These are phyloP conservation scores for Yamadazyma epiphylla DNA, from an alignment of 1,139 yeast species.

Conservation along the genomic window DNA sequence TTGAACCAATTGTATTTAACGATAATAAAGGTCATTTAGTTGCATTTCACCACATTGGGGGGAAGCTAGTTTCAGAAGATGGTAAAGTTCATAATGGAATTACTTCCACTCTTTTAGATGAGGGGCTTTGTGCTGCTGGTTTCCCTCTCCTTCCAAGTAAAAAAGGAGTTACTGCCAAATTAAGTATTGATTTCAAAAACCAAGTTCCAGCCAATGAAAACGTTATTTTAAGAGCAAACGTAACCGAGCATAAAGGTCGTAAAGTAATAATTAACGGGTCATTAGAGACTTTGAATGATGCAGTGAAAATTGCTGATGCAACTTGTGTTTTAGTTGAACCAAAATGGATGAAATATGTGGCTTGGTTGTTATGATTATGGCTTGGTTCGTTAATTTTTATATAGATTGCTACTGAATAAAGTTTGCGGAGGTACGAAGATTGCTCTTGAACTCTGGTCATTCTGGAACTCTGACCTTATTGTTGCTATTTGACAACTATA, in stretches of 20 bases:
- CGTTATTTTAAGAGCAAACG: conserved; percentile 65
- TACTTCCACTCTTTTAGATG: conserved; percentile 79
- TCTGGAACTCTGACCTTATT: too few relatives aligned
- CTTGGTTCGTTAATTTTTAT: not conserved
- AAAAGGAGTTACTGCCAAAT: conserved; percentile 86
- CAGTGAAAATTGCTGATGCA: conserved; percentile 49
- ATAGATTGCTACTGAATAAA: too few relatives aligned
- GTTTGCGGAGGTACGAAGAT: too few relatives aligned
- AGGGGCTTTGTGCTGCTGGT: conserved; percentile 82
- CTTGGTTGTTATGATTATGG: conserved; percentile 38
- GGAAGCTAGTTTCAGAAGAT: conserved; percentile 59
- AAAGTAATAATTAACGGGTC: conserved; percentile 74
- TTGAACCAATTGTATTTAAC: conserved; percentile 64
- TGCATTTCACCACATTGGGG: conserved; percentile 70
- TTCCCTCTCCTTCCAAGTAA: conserved; percentile 78
- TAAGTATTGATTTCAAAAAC: conserved; percentile 60
- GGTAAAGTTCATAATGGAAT: conserved; percentile 87
- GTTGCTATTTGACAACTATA: not conserved
- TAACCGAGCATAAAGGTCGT: conserved; percentile 67
- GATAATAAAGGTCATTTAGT: conserved; percentile 44
- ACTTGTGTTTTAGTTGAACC: conserved; percentile 72
- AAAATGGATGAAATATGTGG: conserved; percentile 68
- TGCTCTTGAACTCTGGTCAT: conserved; percentile 3
- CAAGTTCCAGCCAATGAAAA: conserved; percentile 68
- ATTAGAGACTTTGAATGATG: conserved; percentile 40